phyloP scores from a whole-genome alignment of 1,284 basidiomycete genomes.

The Thecaphora frezii region DNA sequence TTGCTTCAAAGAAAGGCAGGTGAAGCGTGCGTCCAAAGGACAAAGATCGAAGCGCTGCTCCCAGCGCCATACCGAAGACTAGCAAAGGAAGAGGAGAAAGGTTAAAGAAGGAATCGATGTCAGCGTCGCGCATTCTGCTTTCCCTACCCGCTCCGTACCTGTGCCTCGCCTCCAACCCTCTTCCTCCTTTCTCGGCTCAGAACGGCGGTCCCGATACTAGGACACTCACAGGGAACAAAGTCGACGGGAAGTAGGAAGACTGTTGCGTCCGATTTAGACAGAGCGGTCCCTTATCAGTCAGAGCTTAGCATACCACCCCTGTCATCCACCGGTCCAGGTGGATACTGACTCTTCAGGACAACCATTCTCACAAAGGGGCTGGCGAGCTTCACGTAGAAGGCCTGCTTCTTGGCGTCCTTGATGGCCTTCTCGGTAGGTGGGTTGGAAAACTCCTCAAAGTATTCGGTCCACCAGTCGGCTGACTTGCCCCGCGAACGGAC shows the following conservation, averaged over 20 bases:
- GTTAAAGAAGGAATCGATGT: not conserved
- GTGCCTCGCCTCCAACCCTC: too few species aligned
- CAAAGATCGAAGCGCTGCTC: slow-evolving; percentile 38
- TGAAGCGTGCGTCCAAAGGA: slow-evolving; percentile 38
- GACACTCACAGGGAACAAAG: slow-evolving; percentile 42
- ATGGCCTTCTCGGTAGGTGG: slow-evolving; percentile 46
- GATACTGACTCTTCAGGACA: slow-evolving; percentile 35
- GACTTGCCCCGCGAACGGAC: slow-evolving; percentile 50
- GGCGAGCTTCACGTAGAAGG: slow-evolving; percentile 39
- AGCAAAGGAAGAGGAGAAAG: not conserved
- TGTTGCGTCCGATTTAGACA: slow-evolving; percentile 2
- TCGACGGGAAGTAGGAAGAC: slow-evolving; percentile 48
- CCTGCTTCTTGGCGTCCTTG: slow-evolving; percentile 43
- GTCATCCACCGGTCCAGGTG: too few species aligned
- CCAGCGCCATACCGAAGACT: slow-evolving; percentile 41
- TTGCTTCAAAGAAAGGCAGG: slow-evolving; percentile 45
- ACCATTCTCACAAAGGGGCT: slow-evolving; percentile 38
- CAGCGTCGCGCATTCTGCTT: too few species aligned
- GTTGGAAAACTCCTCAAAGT: slow-evolving; percentile 51
- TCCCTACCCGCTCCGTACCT: too few species aligned
- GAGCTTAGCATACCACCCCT: too few species aligned
- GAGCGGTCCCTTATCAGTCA: not conserved
- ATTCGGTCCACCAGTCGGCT: slow-evolving; percentile 54
- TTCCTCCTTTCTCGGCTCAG: too few species aligned
- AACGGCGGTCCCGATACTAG: too few species aligned